A percentile compares a stretch with the other conserved stretches of the same genome.
These are phyloP conservation scores for Umbelopsis sp. DNA, from an alignment of 371 early-diverging fungal genomes.

Conservation along the genomic window DNA sequence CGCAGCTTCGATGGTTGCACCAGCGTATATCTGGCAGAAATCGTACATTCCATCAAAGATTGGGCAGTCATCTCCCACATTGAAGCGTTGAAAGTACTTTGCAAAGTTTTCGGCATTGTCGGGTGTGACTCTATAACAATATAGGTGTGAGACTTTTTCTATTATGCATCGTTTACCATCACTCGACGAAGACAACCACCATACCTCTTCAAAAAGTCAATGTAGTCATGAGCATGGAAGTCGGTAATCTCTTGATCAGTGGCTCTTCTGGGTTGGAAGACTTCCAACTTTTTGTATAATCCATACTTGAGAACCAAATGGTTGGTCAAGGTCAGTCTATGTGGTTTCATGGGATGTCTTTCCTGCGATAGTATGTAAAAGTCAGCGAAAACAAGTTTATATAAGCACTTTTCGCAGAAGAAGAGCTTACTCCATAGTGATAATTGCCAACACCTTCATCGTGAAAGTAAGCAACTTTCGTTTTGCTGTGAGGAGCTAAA, in stretches of 20 bases:
- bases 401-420: neutral
- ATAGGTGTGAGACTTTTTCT: neutral
- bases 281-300: slow-evolving; percentile 85
- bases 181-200: neutral
- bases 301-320: slow-evolving; percentile 88
- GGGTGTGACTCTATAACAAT: slow-evolving; percentile 77
- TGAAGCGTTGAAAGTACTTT: slow-evolving; percentile 75
- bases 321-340: slow-evolving; percentile 90
- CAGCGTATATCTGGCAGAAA: slow-evolving; percentile 89
- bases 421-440: slow-evolving; percentile 79
- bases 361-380: slow-evolving; percentile 43
- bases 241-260: slow-evolving; percentile 94
- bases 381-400: neutral
- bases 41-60: slow-evolving; percentile 97
- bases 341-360: slow-evolving; percentile 97
- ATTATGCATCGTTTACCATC: neutral
- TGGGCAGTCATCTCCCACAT: slow-evolving; percentile 97
- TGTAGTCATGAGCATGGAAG: slow-evolving; percentile 97
- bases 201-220: slow-evolving; percentile 94
- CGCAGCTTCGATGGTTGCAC: slow-evolving; percentile 89
- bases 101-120: slow-evolving; percentile 79
- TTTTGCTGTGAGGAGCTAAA: slow-evolving; percentile 54
- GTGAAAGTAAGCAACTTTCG: slow-evolving; percentile 85
- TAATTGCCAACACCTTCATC: slow-evolving; percentile 87
- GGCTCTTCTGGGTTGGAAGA: slow-evolving; percentile 90